Base-by-base conservation (phyloP, 1,139 yeast species). In the Hyphopichia wangnamkhiaoensis region DNA sequence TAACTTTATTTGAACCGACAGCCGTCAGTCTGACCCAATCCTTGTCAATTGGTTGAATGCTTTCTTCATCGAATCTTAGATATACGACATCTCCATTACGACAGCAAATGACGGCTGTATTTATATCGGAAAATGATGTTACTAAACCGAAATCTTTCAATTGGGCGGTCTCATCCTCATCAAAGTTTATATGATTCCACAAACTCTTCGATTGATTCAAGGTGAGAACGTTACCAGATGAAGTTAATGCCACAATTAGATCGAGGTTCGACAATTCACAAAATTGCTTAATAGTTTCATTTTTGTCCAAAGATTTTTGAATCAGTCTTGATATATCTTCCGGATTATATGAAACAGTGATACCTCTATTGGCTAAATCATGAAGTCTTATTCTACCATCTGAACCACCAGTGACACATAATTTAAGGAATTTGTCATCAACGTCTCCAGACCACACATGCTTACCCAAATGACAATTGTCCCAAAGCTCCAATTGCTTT, bases 381-480 rank as follows among this genome's bases (percentile, higher is more conserved):
- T 82, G 80, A 5, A 85, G 47, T 41, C 87, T 69, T 2, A 90
- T 63, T 47, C 87, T 75, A 1, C 97, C 97, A 59, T 90, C 97
- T 34, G 95, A 93, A 29, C 97, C 97, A 32, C 95, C 91, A 13
- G 91, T 83, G 1, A 80, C 89, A 17, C 83, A 79, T 9, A 82
- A 52, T 25, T 66, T 55, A 33, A 67, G 56, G 3, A 59, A 52
- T 2, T 31, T 24, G 38, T 68, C 71, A 40, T 76, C 71, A 0
- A 85, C 71, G 42, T 84, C 91, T 5, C 87, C 79, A 28, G 89
- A 77, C 98, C 98, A 93, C 1, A 86, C 77, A 55, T 88, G 93
- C 56, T 94, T 84, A 4, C 95, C 96, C 27, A 79, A 70, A 57
- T 91, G 98, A 23, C 85, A 82, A 42, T 85, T 54, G 63, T 79